Evolutionary conservation across 768 basidiomycete species (phyloP), one percentile per base, ranked within the genome.

Genomic region (Hygrophoropsis aurantiaca): DNA sequence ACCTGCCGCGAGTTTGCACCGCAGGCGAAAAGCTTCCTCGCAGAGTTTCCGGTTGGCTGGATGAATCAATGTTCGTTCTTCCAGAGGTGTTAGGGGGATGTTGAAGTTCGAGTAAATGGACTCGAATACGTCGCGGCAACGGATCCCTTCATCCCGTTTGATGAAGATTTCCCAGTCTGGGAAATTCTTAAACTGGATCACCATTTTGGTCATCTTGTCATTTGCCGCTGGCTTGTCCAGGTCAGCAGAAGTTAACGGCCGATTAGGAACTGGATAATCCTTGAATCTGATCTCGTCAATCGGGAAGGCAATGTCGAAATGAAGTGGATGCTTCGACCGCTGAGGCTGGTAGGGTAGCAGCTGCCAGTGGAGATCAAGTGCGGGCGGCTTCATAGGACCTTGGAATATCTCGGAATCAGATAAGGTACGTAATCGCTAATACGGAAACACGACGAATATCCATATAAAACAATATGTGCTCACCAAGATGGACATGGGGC

Each of bases 101-200:
- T 73, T 61, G 50, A 75, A 80, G 5, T 71, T 63, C 35, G 76
- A 70, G 56, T 79, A 74, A 21, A 87, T 82, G 9, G 74, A 77
- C 44, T 74, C 61, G 57, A 84, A 82, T 26, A 87, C 73, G 42
- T 86, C 83, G 19, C 77, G 70, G 54, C 80, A 77, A 11, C 74
- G 65, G 46, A 85, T 67, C 11, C 76, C 75, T 34, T 60, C 60
- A 18, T 64, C 41, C 30, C 74, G 69, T 40, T 70, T 68, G 47
- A 81, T 71, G 44, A 72, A 52, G 32, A 81, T 64, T 5, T 64
- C 65, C 70, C 71, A 73, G 27, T 58, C 57, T 70, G 69, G 30
- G 58, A 59, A n/a, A 49, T 39, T 49, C 21, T 62, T 61, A 50
- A 77, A 77, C 16, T 63, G 51, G 57, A 84, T 76, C 48, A 66